A percentile compares a stretch with the other conserved stretches of the same genome.
Evolutionary conservation across 495 filamentous ascomycete genomes (phyloP).

Genomic region (Penicillium ochrochloron): DNA sequence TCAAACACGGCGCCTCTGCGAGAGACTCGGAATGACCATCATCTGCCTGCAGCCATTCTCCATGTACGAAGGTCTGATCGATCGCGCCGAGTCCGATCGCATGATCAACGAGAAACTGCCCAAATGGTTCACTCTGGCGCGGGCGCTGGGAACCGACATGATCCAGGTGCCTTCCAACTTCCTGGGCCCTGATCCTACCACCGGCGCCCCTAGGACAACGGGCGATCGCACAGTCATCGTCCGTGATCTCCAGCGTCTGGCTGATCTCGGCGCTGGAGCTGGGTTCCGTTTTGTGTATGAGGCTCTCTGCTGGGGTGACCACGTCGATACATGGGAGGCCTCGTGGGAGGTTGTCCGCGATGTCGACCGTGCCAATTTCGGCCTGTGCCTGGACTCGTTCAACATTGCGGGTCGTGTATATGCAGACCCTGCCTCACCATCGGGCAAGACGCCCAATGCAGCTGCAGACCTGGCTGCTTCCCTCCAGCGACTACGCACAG

Average conservation of each 20-base stretch:
- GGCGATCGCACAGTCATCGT: slow-evolving; percentile 63
- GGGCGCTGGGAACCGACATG: slow-evolving; percentile 66
- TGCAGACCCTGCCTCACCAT: slow-evolving; percentile 64
- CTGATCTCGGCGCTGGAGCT: slow-evolving; percentile 62
- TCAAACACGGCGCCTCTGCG: slow-evolving; percentile 59
- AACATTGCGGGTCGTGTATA: slow-evolving; percentile 78
- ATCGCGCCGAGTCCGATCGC: slow-evolving; percentile 61
- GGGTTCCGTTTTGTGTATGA: slow-evolving; percentile 77
- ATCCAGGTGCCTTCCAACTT: slow-evolving; percentile 79
- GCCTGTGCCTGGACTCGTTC: slow-evolving; percentile 79
- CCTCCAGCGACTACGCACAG: slow-evolving; percentile 56
- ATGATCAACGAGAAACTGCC: slow-evolving; percentile 63
- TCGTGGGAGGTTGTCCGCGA: slow-evolving; percentile 69
- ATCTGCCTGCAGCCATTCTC: slow-evolving; percentile 79
- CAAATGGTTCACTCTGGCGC: slow-evolving; percentile 70
- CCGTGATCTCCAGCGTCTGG: slow-evolving; percentile 64
- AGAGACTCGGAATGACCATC: slow-evolving; percentile 61
- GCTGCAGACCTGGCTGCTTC: slow-evolving; percentile 61
- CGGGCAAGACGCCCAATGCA: slow-evolving; percentile 61
- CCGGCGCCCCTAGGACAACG: slow-evolving; percentile 44
- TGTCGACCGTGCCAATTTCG: slow-evolving; percentile 75
- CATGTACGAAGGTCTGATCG: slow-evolving; percentile 76
- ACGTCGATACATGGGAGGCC: slow-evolving; percentile 73
- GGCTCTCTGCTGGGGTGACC: slow-evolving; percentile 74
- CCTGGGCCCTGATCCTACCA: slow-evolving; percentile 54